These are phyloP conservation scores for Eimeria falciformis DNA, from an alignment of 169 alveolate species.

Conservation along the genomic window DNA sequence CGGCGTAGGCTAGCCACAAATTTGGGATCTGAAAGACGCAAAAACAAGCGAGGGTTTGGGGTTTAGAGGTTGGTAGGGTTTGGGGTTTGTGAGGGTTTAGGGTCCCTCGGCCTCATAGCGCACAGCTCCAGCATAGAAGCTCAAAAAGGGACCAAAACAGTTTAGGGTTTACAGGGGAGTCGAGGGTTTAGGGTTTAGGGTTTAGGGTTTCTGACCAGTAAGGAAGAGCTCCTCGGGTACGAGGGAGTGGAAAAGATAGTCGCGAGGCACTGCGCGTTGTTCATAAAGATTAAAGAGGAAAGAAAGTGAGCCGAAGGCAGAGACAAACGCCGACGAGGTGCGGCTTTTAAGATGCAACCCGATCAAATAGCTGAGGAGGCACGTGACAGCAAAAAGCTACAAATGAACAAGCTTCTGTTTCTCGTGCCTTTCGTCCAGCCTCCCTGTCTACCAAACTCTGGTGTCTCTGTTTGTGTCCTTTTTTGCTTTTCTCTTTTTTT, in stretches of 20 bases:
- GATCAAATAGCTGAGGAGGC: slow-evolving; percentile 33
- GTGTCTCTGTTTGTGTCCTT: too few relatives aligned
- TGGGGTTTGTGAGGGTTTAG: too few relatives aligned
- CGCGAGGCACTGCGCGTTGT: background rate
- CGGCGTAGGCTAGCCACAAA: background rate
- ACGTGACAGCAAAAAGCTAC: background rate
- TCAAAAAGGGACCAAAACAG: background rate
- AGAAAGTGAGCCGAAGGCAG: slow-evolving; percentile 1
- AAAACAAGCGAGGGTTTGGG: background rate
- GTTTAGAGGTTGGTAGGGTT: too few relatives aligned
- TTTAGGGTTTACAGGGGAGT: background rate
- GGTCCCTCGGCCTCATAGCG: too few relatives aligned
- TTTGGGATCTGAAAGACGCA: background rate
- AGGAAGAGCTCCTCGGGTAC: slow-evolving; percentile 15
- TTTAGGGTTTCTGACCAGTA: slow-evolving; percentile 22
- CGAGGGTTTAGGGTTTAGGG: slow-evolving; percentile 16
- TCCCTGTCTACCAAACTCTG: too few relatives aligned
- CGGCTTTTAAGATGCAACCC: slow-evolving; percentile 60
- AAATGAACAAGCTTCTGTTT: too few relatives aligned
- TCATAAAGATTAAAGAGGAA: background rate
- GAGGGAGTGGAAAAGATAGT: background rate
- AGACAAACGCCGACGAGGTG: background rate
- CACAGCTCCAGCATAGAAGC: too few relatives aligned
- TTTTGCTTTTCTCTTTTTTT: background rate
- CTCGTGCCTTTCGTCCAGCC: too few relatives aligned